Base-by-base conservation (phyloP, 2,329 filamentous ascomycete species). In the Mariannaea elegans region DNA sequence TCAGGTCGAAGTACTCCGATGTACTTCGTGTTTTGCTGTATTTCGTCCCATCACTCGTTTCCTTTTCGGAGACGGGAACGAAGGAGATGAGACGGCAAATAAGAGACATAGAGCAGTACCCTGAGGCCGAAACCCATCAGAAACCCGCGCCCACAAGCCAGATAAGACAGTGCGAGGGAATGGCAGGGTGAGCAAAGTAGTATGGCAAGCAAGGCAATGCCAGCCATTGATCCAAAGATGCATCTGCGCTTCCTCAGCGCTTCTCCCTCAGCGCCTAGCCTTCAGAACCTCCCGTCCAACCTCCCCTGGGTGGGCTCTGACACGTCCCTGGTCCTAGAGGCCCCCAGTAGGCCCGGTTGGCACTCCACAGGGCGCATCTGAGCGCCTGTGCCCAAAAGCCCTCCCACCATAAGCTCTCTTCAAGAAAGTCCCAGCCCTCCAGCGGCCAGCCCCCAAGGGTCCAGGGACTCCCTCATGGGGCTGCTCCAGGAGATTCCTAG, bases 311-410 rank as follows among this genome's bases (percentile, higher is more conserved):
- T 24, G 19, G 24, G 52, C 49, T 59, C 67, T 69, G 62, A 59
- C 62, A 64, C 66, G 53, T 63, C 55, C 61, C 58, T 58, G 54
- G 58, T 45, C 53, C 49, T 48, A 31, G 54, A 42, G 27, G 36
- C 58, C 24, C 65, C 66, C 58, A 50, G 60, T 53, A 42, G 58
- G 57, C 45, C 44, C 44, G 13, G 27, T 46, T 48, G 18, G 32
- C 56, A 27, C 62, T 64, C 68, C 68, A 71, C 68, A 59, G 62
- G 65, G 64, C 67, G 66, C 65, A 70, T 69, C 68, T 50, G 66
- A 68, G 59, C 68, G 68, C 68, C 66, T 69, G 56, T 65, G 41
- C 59, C 54, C 66, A 69, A 65, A 60, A 67, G 65, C 65, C 61
- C 54, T 64, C 61, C 67, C 67, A 62, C 63, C 32, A 36, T 36